Percentiles rank a stretch among this genome's conserved stretches.
These are phyloP conservation scores for Mallotus nudiflorus DNA, from an alignment of 345 rosid genomes.

Conservation along the genomic window DNA sequence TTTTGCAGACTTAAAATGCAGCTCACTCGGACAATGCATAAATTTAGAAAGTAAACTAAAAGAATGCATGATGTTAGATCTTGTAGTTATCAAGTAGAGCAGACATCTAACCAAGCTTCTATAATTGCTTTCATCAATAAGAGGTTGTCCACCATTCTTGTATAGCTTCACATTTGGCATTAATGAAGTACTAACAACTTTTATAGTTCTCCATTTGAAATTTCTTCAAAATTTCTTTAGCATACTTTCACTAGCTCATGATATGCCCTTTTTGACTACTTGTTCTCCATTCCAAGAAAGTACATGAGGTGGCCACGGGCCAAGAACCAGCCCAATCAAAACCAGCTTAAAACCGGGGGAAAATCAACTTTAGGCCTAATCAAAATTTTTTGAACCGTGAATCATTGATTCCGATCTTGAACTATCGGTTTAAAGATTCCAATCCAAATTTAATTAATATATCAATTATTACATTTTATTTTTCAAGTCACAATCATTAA, in stretches of 20 bases:
- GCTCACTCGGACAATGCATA: background rate
- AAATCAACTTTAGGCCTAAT: too few species aligned
- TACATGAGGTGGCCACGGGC: too few species aligned
- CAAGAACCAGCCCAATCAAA: too few species aligned
- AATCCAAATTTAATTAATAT: too few species aligned
- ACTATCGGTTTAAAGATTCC: too few species aligned
- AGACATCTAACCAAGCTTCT: background rate
- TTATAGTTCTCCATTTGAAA: background rate
- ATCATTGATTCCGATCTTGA: too few species aligned
- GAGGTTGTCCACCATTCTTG: background rate
- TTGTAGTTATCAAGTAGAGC: background rate
- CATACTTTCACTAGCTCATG: background rate
- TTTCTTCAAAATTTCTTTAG: background rate
- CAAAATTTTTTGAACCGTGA: too few species aligned
- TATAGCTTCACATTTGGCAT: background rate
- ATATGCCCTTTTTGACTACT: background rate
- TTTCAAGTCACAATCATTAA: too few species aligned
- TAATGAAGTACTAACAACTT: background rate
- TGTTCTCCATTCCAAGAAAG: background rate
- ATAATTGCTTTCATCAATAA: background rate
- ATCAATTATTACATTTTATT: too few species aligned
- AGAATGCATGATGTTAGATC: background rate
- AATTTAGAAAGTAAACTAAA: constrained; percentile 1
- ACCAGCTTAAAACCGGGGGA: too few species aligned
- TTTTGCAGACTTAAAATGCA: background rate